Conservation (phyloP, 441 rosid genomes). For the Codiaeum variegatum region DNA sequence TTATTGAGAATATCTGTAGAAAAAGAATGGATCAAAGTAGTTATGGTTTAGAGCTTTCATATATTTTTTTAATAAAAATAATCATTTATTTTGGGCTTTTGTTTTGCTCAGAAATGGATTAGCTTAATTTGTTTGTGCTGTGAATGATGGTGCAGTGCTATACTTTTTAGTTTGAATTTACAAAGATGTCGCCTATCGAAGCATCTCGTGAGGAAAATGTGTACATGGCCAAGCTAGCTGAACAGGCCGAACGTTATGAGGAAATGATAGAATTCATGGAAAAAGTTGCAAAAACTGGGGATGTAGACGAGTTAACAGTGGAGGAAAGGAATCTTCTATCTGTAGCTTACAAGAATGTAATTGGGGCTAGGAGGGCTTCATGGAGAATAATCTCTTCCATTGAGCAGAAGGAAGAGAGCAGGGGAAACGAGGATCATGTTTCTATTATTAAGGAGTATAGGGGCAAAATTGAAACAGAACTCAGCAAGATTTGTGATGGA, state of each 20-base stretch:
- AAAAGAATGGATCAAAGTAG: too few relatives aligned
- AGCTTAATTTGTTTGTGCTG: not conserved
- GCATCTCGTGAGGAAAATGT: slow-evolving; percentile 79
- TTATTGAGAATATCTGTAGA: not conserved
- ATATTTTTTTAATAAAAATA: too few relatives aligned
- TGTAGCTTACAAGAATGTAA: slow-evolving; percentile 93
- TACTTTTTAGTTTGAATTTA: slow-evolving; percentile 20
- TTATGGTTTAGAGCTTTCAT: too few relatives aligned
- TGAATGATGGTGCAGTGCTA: slow-evolving; percentile 6
- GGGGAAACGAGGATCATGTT: slow-evolving; percentile 86
- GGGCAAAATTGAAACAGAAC: slow-evolving; percentile 80
- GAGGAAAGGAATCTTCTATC: slow-evolving; percentile 95
- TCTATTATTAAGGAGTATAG: slow-evolving; percentile 78
- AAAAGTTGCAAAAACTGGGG: slow-evolving; percentile 80
- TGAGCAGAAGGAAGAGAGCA: slow-evolving; percentile 95
- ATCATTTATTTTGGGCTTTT: not conserved
- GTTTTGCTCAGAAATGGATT: not conserved
- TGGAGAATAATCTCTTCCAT: slow-evolving; percentile 98
- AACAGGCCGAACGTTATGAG: slow-evolving; percentile 94
- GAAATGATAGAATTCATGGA: slow-evolving; percentile 99
- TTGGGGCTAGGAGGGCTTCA: slow-evolving; percentile 95
- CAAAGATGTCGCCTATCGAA: slow-evolving; percentile 61
- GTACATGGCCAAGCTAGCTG: slow-evolving; percentile 92
- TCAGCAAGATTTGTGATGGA: slow-evolving; percentile 85
- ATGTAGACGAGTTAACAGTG: slow-evolving; percentile 78